Percentiles rank a stretch among this genome's conserved stretches.
phyloP scores from a whole-genome alignment of 371 early-diverging fungal species.

The Synchytrium microbalum region DNA sequence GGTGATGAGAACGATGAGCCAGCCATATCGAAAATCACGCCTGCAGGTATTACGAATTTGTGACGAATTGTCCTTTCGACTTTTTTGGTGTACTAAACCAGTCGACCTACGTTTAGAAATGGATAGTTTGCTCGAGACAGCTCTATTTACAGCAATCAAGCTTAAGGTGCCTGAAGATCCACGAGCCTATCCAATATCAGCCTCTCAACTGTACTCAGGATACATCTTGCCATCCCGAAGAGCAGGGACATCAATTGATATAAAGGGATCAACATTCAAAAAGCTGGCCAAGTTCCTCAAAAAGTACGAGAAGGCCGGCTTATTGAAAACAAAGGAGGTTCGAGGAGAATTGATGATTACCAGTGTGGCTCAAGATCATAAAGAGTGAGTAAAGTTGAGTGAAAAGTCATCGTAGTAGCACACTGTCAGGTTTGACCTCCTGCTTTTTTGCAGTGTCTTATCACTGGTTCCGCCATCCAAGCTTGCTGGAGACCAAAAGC shows the following conservation, averaged over 20 bases:
- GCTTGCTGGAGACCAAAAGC: too few species aligned
- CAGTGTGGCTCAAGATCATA: conserved; percentile 24
- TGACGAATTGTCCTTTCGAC: conserved; percentile 23
- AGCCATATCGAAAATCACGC: conserved; percentile 4
- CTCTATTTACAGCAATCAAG: too few species aligned
- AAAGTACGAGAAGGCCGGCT: conserved; percentile 33
- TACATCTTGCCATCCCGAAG: conserved; percentile 26
- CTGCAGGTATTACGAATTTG: conserved; percentile 25
- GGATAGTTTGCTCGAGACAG: too few species aligned
- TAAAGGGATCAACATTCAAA: conserved; percentile 29
- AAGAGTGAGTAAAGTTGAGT: conserved; percentile 14
- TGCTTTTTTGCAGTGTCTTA: too few species aligned
- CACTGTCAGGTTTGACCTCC: too few species aligned
- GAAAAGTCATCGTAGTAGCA: too few species aligned
- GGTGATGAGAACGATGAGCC: conserved; percentile 14
- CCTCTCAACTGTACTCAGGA: conserved; percentile 19
- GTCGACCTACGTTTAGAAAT: too few species aligned
- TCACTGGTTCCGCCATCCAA: too few species aligned
- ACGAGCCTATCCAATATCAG: conserved; percentile 24
- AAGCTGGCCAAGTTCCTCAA: conserved; percentile 36
- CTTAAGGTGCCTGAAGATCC: conserved; percentile 20
- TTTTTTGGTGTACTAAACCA: conserved; percentile 15
- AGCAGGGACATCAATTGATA: conserved; percentile 21
- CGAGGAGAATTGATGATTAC: conserved; percentile 25
- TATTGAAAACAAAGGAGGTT: conserved; percentile 30